Percentiles rank a stretch among this genome's conserved stretches.
Conservation (phyloP, 305 asterid genomes). For the Solanum chacoense region DNA sequence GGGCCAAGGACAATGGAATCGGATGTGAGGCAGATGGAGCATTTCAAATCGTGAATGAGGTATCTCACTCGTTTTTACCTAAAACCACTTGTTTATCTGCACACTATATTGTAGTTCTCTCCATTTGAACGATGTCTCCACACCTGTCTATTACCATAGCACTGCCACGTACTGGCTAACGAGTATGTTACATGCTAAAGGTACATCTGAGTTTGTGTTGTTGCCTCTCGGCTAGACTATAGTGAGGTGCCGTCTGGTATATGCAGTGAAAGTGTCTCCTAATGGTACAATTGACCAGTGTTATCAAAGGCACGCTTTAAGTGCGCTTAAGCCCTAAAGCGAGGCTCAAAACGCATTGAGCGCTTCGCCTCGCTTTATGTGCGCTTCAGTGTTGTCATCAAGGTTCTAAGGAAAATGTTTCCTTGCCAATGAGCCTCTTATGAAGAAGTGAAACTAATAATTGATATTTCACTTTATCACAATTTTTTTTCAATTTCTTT, state of each 20-base stretch:
- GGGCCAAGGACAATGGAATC: neutral
- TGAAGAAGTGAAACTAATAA: no score
- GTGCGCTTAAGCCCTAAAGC: no score
- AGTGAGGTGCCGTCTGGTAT: neutral
- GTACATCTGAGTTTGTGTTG: neutral
- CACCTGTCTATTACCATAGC: neutral
- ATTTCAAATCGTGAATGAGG: neutral
- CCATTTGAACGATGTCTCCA: neutral
- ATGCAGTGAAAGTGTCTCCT: neutral
- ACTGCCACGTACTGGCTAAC: neutral
- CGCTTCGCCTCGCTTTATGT: no score
- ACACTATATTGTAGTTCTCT: neutral
- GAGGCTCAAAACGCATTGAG: no score
- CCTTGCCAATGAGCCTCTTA: no score
- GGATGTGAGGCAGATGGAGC: neutral
- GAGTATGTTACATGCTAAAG: neutral
- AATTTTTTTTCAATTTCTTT: no score
- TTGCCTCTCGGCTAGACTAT: neutral
- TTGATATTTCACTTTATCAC: no score
- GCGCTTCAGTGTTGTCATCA: no score
- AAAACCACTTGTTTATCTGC: neutral
- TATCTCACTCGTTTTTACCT: neutral
- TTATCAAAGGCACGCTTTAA: no score
- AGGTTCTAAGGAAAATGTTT: no score
- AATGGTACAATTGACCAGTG: neutral